phyloP scores from a whole-genome alignment of 2,329 filamentous ascomycete genomes.

The Rachicladosporium sp. region DNA sequence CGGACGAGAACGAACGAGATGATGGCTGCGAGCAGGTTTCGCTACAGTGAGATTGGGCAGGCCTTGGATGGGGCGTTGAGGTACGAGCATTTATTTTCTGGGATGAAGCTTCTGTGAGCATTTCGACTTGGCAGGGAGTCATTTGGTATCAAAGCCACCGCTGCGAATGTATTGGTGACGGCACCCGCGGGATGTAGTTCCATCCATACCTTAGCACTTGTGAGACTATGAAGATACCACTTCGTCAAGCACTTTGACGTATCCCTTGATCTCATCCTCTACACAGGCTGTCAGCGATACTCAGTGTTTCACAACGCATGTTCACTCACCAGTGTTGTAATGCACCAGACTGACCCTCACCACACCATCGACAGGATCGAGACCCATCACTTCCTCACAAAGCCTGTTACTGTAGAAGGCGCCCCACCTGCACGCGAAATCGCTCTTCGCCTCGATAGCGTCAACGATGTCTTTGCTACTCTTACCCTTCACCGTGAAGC shows the following conservation, averaged over 20 bases:
- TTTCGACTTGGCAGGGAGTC: too few relatives aligned
- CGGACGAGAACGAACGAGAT: too few relatives aligned
- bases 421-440: conserved; percentile 54
- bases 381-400: conserved; percentile 44
- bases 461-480: conserved; percentile 48
- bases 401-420: conserved; percentile 57
- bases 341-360: conserved; percentile 60
- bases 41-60: too few relatives aligned
- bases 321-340: conserved; percentile 53
- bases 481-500: conserved; percentile 48
- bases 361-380: conserved; percentile 48
- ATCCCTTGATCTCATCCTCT: conserved; percentile 45
- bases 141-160: too few relatives aligned
- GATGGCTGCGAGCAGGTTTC: too few relatives aligned
- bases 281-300: conserved; percentile 3
- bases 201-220: not conserved
- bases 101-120: too few relatives aligned
- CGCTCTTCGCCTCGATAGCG: conserved; percentile 45
- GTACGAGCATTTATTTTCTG: too few relatives aligned
- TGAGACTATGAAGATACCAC: conserved; percentile 17
- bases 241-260: conserved; percentile 42
- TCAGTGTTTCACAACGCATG: not conserved
- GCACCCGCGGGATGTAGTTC: too few relatives aligned
- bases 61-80: too few relatives aligned
- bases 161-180: too few relatives aligned